These are phyloP conservation scores for Vinca minor DNA, from an alignment of 257 asterid genomes.

Conservation along the genomic window DNA sequence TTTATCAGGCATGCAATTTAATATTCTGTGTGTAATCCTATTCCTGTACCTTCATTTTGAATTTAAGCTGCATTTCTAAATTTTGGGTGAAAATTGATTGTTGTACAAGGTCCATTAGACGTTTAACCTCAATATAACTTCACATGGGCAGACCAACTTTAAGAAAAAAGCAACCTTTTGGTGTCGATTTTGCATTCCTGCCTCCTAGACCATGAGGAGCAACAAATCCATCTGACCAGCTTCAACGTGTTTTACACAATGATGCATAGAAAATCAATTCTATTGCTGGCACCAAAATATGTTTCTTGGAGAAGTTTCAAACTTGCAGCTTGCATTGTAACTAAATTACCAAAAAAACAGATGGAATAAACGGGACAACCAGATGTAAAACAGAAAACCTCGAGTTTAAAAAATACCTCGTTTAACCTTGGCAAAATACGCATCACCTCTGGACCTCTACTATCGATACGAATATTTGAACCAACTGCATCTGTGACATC, in stretches of 20 bases:
- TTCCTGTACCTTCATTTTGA: background rate
- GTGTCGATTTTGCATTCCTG: background rate
- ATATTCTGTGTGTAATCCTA: background rate
- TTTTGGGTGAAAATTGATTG: background rate
- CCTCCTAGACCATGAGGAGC: background rate
- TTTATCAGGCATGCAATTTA: background rate
- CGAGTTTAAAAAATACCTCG: conserved; percentile 46
- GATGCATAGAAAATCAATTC: background rate
- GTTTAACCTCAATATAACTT: background rate
- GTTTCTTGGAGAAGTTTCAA: background rate
- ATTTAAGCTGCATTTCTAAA: background rate
- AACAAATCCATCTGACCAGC: background rate
- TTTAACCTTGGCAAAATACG: conserved; percentile 88
- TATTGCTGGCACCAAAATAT: background rate
- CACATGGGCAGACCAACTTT: background rate
- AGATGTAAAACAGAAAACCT: background rate
- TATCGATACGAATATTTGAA: conserved; percentile 93
- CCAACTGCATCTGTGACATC: conserved; percentile 99
- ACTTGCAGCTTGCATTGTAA: background rate
- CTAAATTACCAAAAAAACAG: conserved; percentile 4
- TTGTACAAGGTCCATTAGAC: background rate
- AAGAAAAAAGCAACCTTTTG: background rate
- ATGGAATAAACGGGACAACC: background rate
- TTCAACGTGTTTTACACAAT: background rate
- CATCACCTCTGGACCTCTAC: conserved; percentile 99